These are phyloP conservation scores for Rhizophora apiculata DNA, from an alignment of 345 rosid genomes.

Conservation along the genomic window DNA sequence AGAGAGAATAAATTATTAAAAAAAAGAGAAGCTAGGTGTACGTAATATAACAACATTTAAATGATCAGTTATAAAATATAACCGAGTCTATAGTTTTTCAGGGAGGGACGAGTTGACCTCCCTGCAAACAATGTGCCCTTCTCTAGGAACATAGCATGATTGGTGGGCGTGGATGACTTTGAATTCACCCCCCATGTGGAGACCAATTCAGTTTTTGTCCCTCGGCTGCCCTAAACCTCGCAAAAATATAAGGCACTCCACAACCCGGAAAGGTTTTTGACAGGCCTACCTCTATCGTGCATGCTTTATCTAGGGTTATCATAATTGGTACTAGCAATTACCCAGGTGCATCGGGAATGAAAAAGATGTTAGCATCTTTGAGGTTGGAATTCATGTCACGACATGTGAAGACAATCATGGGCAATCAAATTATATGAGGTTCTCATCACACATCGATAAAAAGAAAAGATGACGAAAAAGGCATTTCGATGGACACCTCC, in stretches of 20 bases:
- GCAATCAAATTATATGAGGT: neutral
- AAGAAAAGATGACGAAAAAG: too few relatives aligned
- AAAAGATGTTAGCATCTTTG: conserved; percentile 6
- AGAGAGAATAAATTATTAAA: too few relatives aligned
- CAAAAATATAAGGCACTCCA: neutral
- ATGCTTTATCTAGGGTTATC: conserved; percentile 12
- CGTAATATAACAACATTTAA: too few relatives aligned
- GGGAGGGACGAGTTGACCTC: conserved; percentile 20
- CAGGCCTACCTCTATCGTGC: neutral
- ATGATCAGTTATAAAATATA: too few relatives aligned
- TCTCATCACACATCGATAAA: neutral
- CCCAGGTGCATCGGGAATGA: conserved; percentile 21
- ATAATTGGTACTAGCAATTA: neutral
- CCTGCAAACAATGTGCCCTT: conserved; percentile 17
- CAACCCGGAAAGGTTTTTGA: neutral
- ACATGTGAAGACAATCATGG: conserved; percentile 30
- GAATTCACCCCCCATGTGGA: conserved; percentile 40
- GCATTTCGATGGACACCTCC: too few relatives aligned
- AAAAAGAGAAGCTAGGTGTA: too few relatives aligned
- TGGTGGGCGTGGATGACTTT: conserved; percentile 25
- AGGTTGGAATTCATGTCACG: conserved; percentile 19
- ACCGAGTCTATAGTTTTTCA: neutral
- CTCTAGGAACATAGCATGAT: conserved; percentile 25
- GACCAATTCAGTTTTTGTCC: conserved; percentile 36
- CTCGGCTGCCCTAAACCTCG: conserved; percentile 20